Evolutionary conservation across 2,329 filamentous ascomycete species (phyloP).

Genomic region (Lasiodiplodia citricola): DNA sequence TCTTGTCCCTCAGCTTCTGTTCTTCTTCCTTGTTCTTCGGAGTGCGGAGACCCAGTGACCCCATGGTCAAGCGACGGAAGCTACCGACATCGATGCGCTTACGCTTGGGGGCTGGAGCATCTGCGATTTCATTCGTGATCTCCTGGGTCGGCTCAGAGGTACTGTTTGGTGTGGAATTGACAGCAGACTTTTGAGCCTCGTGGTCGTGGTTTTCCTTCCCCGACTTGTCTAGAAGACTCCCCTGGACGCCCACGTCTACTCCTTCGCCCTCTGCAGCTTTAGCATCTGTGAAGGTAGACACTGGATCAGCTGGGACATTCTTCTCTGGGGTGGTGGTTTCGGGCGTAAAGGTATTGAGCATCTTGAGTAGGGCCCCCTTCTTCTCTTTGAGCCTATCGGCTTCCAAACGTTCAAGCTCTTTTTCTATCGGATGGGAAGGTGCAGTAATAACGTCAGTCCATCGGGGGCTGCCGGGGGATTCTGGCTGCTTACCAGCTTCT

Average conservation of each 20-base stretch:
- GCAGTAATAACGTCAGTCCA: background rate
- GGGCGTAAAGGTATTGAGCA: background rate
- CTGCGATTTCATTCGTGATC: background rate
- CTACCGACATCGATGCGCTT: constrained; percentile 63
- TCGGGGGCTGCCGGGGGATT: background rate
- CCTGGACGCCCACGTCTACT: background rate
- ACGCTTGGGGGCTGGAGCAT: constrained; percentile 33
- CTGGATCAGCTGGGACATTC: background rate
- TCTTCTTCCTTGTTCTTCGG: constrained; percentile 74
- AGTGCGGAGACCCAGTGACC: constrained; percentile 70
- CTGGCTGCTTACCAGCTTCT: background rate
- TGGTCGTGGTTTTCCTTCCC: background rate
- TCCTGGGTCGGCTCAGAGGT: background rate
- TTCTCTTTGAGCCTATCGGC: background rate
- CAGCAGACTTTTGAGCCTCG: background rate
- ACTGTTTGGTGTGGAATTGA: background rate
- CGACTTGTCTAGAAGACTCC: background rate
- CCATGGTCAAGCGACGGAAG: constrained; percentile 71
- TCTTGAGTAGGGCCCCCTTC: background rate
- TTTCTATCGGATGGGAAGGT: background rate
- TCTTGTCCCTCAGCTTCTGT: constrained; percentile 63
- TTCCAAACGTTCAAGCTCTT: background rate
- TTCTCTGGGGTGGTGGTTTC: background rate
- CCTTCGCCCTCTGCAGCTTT: background rate
- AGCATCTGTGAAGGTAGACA: background rate